Evolutionary conservation across 805 yeast species (phyloP).

Genomic region (Lipomyces chichibuensis): DNA sequence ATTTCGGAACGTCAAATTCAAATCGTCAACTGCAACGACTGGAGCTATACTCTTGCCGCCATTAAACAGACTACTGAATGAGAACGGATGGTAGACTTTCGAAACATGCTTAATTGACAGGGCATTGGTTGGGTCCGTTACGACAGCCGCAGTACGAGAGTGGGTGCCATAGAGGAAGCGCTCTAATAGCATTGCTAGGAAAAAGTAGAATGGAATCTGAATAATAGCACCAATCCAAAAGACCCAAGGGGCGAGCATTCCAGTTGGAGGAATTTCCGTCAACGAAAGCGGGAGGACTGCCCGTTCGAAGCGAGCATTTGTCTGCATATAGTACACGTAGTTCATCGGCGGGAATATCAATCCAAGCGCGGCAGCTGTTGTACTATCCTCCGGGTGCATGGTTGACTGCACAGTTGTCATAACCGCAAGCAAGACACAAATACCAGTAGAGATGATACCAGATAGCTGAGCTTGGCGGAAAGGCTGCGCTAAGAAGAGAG

Average conservation of each 20-base stretch:
- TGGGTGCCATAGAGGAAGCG: conserved; percentile 38
- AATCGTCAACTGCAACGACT: conserved; percentile 42
- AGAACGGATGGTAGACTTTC: conserved; percentile 40
- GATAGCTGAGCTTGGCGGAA: conserved; percentile 43
- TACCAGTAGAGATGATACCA: conserved; percentile 44
- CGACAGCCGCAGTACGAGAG: conserved; percentile 28
- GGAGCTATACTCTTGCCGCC: conserved; percentile 24
- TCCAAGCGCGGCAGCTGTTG: conserved; percentile 41
- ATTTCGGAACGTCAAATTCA: conserved; percentile 38
- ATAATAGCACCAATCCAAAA: conserved; percentile 44
- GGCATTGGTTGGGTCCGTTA: conserved; percentile 32
- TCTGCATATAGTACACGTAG: conserved; percentile 43
- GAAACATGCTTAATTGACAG: conserved; percentile 37
- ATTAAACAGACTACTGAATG: conserved; percentile 17
- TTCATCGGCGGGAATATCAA: conserved; percentile 45
- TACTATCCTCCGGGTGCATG: conserved; percentile 37
- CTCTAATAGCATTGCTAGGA: conserved; percentile 40
- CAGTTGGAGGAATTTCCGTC: conserved; percentile 40
- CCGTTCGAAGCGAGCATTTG: conserved; percentile 42
- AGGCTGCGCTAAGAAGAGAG: conserved; percentile 42
- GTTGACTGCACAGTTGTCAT: conserved; percentile 42
- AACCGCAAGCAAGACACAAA: conserved; percentile 42
- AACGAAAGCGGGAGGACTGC: conserved; percentile 37
- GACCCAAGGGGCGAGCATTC: conserved; percentile 34
- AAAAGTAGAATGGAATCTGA: conserved; percentile 41